These are phyloP conservation scores for Chlorella sp. DNA, from an alignment of 139 green algal species.

Conservation along the genomic window DNA sequence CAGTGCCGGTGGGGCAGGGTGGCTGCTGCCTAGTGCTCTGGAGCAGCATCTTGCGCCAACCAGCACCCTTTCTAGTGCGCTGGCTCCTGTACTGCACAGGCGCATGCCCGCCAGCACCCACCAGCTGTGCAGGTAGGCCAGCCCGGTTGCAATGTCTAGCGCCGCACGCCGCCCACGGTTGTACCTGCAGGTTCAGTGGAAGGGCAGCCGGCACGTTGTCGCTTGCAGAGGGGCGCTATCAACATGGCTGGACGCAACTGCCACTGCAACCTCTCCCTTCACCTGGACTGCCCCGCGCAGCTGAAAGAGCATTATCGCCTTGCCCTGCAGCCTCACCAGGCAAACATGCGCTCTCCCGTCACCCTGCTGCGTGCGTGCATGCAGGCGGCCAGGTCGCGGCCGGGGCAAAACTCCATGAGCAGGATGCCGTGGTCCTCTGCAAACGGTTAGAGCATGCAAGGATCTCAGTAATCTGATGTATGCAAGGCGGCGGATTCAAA, in stretches of 20 bases:
- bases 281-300: too few species aligned
- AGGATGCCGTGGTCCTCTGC: conserved; percentile 13
- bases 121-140: conserved; percentile 38
- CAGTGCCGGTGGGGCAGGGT: background rate
- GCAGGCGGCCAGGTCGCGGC: background rate
- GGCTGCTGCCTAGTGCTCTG: background rate
- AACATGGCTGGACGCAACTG: background rate
- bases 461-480: too few species aligned
- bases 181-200: background rate
- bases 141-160: conserved; percentile 23
- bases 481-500: too few species aligned
- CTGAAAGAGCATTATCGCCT: too few species aligned
- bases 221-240: background rate
- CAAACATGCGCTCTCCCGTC: background rate
- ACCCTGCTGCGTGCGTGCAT: conserved; percentile 3
- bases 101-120: background rate
- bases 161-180: conserved; percentile 13
- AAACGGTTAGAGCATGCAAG: background rate
- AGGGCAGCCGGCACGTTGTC: background rate
- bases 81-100: background rate
- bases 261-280: background rate
- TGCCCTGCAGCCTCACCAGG: too few species aligned
- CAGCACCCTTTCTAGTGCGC: too few species aligned
- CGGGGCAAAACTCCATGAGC: background rate
- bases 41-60: too few species aligned